Evolutionary conservation across 176 grass and related monocot genomes (phyloP).

Genomic region (Bothriochloa decipiens): DNA sequence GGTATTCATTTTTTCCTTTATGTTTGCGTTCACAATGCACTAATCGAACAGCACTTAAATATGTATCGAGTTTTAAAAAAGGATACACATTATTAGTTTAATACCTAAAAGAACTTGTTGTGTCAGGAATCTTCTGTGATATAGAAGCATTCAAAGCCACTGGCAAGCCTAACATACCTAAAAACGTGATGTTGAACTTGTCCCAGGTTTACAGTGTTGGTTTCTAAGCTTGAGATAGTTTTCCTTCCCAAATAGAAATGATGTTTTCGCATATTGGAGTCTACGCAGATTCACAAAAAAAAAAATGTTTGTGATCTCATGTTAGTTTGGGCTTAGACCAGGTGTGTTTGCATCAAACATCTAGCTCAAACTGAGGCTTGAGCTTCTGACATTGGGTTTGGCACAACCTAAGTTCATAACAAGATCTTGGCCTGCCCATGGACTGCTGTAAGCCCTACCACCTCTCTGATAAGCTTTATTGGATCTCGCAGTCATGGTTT

Average conservation of each 20-base stretch:
- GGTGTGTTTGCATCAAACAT: slow-evolving; percentile 9
- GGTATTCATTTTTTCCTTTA: neutral
- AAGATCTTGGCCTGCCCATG: too few species aligned
- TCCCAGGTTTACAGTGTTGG: neutral
- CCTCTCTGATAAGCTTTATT: neutral
- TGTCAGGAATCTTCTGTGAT: neutral
- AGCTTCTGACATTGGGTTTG: neutral
- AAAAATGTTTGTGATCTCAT: neutral
- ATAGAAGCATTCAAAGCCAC: neutral
- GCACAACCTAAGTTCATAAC: neutral
- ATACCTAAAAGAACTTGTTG: neutral
- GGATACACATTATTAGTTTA: neutral
- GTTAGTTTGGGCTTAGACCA: neutral
- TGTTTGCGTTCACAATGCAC: neutral
- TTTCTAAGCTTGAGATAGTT: neutral
- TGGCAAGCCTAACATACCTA: neutral
- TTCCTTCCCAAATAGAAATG: neutral
- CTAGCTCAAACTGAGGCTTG: neutral
- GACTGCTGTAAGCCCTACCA: neutral
- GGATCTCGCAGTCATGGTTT: neutral
- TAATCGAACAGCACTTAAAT: neutral
- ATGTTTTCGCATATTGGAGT: neutral
- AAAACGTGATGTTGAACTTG: neutral
- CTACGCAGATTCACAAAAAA: neutral
- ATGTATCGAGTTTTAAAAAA: neutral